Percentiles rank a stretch among this genome's conserved stretches.
Evolutionary conservation across 2,329 filamentous ascomycete species (phyloP).

Genomic region (Fonsecaea nubica): DNA sequence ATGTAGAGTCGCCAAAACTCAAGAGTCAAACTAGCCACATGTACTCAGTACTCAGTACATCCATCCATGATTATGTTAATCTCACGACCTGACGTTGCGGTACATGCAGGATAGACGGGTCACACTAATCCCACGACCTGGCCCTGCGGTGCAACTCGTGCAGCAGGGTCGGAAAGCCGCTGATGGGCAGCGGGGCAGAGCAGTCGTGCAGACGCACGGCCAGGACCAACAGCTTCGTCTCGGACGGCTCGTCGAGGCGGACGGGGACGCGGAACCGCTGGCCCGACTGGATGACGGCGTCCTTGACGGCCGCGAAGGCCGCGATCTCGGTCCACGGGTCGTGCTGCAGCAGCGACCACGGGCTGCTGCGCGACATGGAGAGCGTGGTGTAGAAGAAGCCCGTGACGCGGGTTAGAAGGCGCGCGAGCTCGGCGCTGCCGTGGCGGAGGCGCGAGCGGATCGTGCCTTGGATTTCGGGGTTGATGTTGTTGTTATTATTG

Average conservation of each 20-base stretch:
- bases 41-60: no score
- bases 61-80: background rate
- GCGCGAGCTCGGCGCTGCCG: slow-evolving; percentile 9
- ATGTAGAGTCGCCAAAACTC: no score
- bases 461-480: slow-evolving; percentile 5
- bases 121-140: slow-evolving; percentile 10
- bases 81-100: slow-evolving; percentile 1
- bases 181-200: slow-evolving; percentile 8
- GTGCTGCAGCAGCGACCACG: background rate
- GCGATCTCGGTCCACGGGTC: slow-evolving; percentile 17
- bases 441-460: slow-evolving; percentile 16
- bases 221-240: slow-evolving; percentile 10
- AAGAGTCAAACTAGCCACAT: no score
- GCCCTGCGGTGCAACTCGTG: slow-evolving; percentile 6
- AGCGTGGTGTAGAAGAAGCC: slow-evolving; percentile 13
- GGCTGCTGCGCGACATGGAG: background rate
- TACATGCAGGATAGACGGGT: background rate
- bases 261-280: slow-evolving; percentile 19
- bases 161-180: slow-evolving; percentile 13
- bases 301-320: background rate
- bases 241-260: slow-evolving; percentile 6
- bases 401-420: slow-evolving; percentile 7
- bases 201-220: slow-evolving; percentile 14
- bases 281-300: background rate
- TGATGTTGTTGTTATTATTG: no score